Evolutionary conservation across 192 early-diverging fungal genomes (phyloP), one percentile per base, ranked within the genome.

Genomic region (Backusella tarrabulga): DNA sequence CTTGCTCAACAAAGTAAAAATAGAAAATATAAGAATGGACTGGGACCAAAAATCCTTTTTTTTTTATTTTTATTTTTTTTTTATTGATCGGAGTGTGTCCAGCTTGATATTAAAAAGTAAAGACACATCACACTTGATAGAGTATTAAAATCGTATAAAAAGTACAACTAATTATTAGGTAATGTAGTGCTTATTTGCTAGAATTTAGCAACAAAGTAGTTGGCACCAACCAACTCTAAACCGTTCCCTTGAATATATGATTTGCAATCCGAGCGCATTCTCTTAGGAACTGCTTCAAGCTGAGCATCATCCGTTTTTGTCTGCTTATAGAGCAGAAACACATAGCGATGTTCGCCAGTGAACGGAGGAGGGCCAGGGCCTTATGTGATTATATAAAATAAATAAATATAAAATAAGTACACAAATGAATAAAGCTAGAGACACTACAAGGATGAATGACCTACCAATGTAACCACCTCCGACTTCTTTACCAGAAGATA

Each of bases 281-380:
- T 63, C 14, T 3, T 2, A 14, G 12, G 7, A 63, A 63, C 23
- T 12, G 9, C 3, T 29, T 69, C 44, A n/a, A 79, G 56, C 9
- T 73, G 32, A 35, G 82, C 70, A 23, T 70, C 44, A 1, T 32
- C 32, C 32, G 76, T 42, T 46, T 73, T 67, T 9, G 78, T 74
- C 67, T 91, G 90, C 21, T 86, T 85, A 80, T 85, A 91, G 8
- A 89, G 74, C 9, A 90, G 75, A 69, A 91, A 90, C 50, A 90
- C 81, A 67, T 90, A 90, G 14, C 90, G 85, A 76, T 91, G 90
- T 42, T 81, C 78, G 14, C 88, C 88, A 21, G 84, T 87, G 21
- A 86, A 86, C 3, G 66, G 34, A 12, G 85, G 86, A 14, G 90
- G 90, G 1, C 77, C 79, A 3, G 90, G 90, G 8, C 82, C 32